Percentiles rank a stretch among this genome's conserved stretches.
These are phyloP conservation scores for Penicillium sp. DNA, from an alignment of 2,329 filamentous ascomycete species.

Conservation along the genomic window DNA sequence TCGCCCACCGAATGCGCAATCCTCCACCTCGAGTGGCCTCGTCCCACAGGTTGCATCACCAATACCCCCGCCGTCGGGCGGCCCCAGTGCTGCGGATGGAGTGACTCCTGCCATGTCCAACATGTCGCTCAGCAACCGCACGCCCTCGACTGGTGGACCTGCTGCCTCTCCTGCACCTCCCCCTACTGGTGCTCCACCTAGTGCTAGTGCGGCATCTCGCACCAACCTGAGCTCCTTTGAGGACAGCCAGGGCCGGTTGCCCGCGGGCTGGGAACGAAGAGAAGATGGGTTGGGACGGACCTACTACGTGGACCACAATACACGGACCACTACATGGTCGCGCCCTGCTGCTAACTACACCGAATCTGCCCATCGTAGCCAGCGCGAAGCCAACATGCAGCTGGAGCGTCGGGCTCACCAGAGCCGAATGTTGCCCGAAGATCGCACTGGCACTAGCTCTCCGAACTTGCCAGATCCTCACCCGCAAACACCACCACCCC, in stretches of 20 bases:
- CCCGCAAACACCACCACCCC: slow-evolving; percentile 47
- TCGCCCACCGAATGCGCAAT: slow-evolving; percentile 32
- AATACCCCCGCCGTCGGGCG: slow-evolving; percentile 26
- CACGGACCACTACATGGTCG: slow-evolving; percentile 93
- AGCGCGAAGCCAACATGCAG: slow-evolving; percentile 87
- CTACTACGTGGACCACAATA: slow-evolving; percentile 98
- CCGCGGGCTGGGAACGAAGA: slow-evolving; percentile 91
- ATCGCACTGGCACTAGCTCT: slow-evolving; percentile 89
- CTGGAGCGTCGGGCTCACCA: slow-evolving; percentile 92
- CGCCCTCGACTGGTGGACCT: slow-evolving; percentile 37
- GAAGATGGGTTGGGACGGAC: slow-evolving; percentile 94
- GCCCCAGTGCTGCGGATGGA: slow-evolving; percentile 31
- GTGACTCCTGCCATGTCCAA: slow-evolving; percentile 31
- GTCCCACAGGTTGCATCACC: slow-evolving; percentile 33
- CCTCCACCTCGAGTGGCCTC: slow-evolving; percentile 42
- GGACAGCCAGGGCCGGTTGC: slow-evolving; percentile 89
- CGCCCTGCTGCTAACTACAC: slow-evolving; percentile 79
- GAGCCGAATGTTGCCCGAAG: slow-evolving; percentile 92
- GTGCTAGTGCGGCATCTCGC: slow-evolving; percentile 43
- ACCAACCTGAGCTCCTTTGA: slow-evolving; percentile 86
- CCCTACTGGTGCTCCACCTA: slow-evolving; percentile 41
- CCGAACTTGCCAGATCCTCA: slow-evolving; percentile 66
- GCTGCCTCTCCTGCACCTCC: slow-evolving; percentile 36
- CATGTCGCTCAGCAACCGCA: slow-evolving; percentile 36
- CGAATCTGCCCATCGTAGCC: slow-evolving; percentile 71